phyloP scores from a whole-genome alignment of 352 stramenopile genomes.

The Thalassiosira ordinaria region DNA sequence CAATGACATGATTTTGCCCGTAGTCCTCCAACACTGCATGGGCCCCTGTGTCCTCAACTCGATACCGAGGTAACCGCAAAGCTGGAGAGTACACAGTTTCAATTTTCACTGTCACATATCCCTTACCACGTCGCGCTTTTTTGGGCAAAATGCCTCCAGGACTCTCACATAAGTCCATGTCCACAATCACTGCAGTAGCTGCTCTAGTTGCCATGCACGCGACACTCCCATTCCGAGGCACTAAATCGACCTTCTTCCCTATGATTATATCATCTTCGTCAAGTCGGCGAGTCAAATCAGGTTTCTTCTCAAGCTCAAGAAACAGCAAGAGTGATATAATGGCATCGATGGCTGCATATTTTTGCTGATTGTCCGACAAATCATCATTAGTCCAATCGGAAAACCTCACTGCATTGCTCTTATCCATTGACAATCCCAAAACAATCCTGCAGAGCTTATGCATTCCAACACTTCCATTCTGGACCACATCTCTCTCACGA shows the following conservation, averaged over 20 bases:
- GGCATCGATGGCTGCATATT: constrained; percentile 58
- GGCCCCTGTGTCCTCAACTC: neutral
- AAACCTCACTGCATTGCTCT: constrained; percentile 12
- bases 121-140: neutral
- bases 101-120: neutral
- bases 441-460: constrained; percentile 19
- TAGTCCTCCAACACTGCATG: constrained; percentile 20
- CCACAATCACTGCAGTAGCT: constrained; percentile 38
- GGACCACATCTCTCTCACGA: constrained; percentile 42
- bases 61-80: neutral
- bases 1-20: constrained; percentile 4
- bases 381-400: constrained; percentile 39
- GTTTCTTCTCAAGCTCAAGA: constrained; percentile 24
- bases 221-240: constrained; percentile 43
- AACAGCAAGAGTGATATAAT: constrained; percentile 34
- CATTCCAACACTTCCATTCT: constrained; percentile 40
- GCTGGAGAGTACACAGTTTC: neutral
- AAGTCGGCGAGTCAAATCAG: constrained; percentile 48
- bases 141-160: constrained; percentile 15
- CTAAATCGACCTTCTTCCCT: constrained; percentile 51
- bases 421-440: constrained; percentile 27
- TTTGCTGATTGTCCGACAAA: constrained; percentile 37
- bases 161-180: constrained; percentile 12
- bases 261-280: constrained; percentile 8
- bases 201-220: constrained; percentile 45